Evolutionary conservation across 148 eudicot genomes (phyloP), one percentile per base, ranked within the genome.

Genomic region (Polygonum aviculare): DNA sequence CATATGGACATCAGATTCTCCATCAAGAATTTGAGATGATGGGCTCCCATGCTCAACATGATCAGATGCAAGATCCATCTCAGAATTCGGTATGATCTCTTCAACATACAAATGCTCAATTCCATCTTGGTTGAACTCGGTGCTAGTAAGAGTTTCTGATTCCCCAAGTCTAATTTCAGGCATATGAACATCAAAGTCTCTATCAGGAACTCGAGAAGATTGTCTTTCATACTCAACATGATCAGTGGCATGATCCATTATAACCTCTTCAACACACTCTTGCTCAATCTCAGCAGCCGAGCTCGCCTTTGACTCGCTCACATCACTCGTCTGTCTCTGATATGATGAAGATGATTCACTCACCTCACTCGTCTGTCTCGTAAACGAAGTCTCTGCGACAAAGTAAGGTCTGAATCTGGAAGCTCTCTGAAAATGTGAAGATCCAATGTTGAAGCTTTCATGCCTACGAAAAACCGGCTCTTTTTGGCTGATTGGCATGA

Each of bases 391-490:
- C 67, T 90, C 97, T 0, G 92, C 85, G 22, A 91, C 79, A 84
- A 91, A 91, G 75, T 85, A 89, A 39, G 96, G 96, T 80, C 85
- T 82, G 47, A 89, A 82, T 26, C 81, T 81, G 74, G 9, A 14
- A 76, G 36, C 75, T 26, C 74, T 52, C 74, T 84, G 88, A 74
- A 89, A 88, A 40, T 72, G 5, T 18, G 93, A 85, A 22, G 96
- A 85, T 0, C 96, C 86, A 33, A 86, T 75, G 75, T 55, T 87
- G 63, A 89, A 91, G 71, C 86, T 91, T 67, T 88, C 96, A 51
- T 86, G 87, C 79, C 96, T 91, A 44, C 88, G 82, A 70, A 91
- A 91, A 9, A 88, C 16, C 0, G 90, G 78, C 60, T 88, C 96
- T 73, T 83, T 88, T 55, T 80, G 80, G 77, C 80, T 81, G 40